These are phyloP conservation scores for Tuber umbilicatum DNA, from an alignment of 495 filamentous ascomycete genomes.

Conservation along the genomic window DNA sequence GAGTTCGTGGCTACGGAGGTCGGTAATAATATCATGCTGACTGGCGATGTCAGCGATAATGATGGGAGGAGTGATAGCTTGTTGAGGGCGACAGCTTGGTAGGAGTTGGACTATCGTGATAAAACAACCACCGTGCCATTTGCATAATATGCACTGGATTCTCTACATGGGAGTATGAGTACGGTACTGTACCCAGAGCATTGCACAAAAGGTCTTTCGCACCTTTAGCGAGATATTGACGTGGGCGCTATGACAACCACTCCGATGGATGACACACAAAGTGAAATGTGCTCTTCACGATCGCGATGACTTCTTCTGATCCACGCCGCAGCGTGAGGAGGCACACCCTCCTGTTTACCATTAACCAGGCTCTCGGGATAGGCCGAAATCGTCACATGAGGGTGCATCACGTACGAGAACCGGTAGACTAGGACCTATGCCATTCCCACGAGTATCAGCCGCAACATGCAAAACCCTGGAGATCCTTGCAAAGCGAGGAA, in stretches of 20 bases:
- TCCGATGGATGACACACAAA: slow-evolving; percentile 2
- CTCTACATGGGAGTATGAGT: background rate
- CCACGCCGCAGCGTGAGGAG: background rate
- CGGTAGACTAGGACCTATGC: too few relatives aligned
- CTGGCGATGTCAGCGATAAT: too few relatives aligned
- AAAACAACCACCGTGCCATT: too few relatives aligned
- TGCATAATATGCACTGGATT: background rate
- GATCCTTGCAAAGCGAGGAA: slow-evolving; percentile 7
- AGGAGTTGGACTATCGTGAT: too few relatives aligned
- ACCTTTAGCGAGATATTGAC: background rate
- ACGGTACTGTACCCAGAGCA: background rate
- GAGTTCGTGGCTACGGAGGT: too few relatives aligned
- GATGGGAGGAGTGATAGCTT: too few relatives aligned
- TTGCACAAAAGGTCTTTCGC: background rate
- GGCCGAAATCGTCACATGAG: slow-evolving; percentile 19
- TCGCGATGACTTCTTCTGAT: background rate
- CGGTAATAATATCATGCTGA: too few relatives aligned
- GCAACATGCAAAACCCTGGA: slow-evolving; percentile 10
- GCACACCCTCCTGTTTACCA: slow-evolving; percentile 2
- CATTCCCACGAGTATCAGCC: too few relatives aligned
- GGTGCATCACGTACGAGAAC: slow-evolving; percentile 11
- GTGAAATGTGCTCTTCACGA: background rate
- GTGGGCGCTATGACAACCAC: background rate
- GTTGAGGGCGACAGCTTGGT: too few relatives aligned
- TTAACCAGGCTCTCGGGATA: slow-evolving; percentile 20